These are phyloP conservation scores for Salvia miltiorrhiza DNA, from an alignment of 257 asterid species.

Conservation along the genomic window DNA sequence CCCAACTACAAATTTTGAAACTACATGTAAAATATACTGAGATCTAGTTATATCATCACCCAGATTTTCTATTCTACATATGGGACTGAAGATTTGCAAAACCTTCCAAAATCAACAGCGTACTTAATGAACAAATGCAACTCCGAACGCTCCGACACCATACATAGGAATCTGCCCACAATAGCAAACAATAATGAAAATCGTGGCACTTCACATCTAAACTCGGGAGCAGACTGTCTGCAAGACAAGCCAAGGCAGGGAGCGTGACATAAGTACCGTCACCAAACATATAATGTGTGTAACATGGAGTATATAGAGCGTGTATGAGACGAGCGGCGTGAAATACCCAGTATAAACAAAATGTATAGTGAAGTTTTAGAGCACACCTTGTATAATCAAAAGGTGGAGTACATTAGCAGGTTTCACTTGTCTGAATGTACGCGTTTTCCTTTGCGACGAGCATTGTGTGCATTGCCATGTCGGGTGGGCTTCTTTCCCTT, in stretches of 20 bases:
- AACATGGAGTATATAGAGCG: background rate
- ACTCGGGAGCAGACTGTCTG: conserved; percentile 8
- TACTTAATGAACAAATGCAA: conserved; percentile 16
- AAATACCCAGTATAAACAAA: background rate
- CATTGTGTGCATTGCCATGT: conserved; percentile 24
- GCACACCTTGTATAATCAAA: conserved; percentile 21
- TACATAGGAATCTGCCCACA: conserved; percentile 22
- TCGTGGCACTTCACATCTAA: background rate
- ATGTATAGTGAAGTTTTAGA: background rate
- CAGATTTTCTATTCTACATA: conserved; percentile 24
- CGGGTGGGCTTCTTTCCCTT: conserved; percentile 31
- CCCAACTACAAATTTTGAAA: conserved; percentile 13
- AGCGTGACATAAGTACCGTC: background rate
- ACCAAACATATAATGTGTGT: background rate
- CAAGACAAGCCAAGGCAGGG: background rate
- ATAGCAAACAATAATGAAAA: background rate
- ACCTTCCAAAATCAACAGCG: conserved; percentile 23
- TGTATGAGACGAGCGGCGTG: background rate
- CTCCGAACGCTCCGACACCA: conserved; percentile 6
- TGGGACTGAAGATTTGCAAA: conserved; percentile 19
- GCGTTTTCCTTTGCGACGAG: conserved; percentile 53
- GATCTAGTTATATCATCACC: conserved; percentile 25
- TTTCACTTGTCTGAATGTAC: conserved; percentile 40
- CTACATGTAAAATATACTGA: conserved; percentile 21
- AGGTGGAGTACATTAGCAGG: conserved; percentile 8